A percentile compares a stretch with the other conserved stretches of the same genome.
Evolutionary conservation across 2,329 filamentous ascomycete genomes (phyloP).

Genomic region (Lasiodiplodia hormozganensis): DNA sequence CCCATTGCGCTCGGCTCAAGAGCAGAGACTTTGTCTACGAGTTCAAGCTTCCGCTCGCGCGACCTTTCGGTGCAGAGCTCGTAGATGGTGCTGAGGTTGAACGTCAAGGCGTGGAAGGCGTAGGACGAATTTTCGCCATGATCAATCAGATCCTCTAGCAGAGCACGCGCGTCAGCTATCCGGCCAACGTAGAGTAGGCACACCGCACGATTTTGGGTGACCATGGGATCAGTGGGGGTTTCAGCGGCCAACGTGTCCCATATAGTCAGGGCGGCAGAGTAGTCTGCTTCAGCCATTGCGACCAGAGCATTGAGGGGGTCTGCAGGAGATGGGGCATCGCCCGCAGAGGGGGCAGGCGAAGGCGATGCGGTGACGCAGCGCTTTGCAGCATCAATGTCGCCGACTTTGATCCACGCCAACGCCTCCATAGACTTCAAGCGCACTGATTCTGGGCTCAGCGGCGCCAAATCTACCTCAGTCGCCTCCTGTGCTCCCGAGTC

Average conservation of each 20-base stretch:
- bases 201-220: constrained; percentile 82
- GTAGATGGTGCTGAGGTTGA: constrained; percentile 90
- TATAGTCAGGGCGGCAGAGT: constrained; percentile 65
- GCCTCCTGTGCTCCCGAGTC: constrained; percentile 56
- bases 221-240: constrained; percentile 67
- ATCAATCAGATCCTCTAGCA: constrained; percentile 72
- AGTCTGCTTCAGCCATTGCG: constrained; percentile 79
- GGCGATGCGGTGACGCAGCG: constrained; percentile 53
- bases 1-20: constrained; percentile 61
- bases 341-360: constrained; percentile 20
- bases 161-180: constrained; percentile 66
- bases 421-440: constrained; percentile 55
- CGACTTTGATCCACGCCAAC: constrained; percentile 78
- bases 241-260: constrained; percentile 65
- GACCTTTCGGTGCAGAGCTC: constrained; percentile 86
- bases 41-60: constrained; percentile 69
- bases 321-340: constrained; percentile 35
- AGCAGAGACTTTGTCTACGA: constrained; percentile 74
- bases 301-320: constrained; percentile 70
- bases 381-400: constrained; percentile 74
- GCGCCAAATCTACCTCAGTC: constrained; percentile 36
- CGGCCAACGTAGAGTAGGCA: constrained; percentile 81
- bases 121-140: constrained; percentile 57
- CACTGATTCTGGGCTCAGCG: constrained; percentile 38
- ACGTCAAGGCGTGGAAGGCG: constrained; percentile 77